These are phyloP conservation scores for Ophiorrhiza pumila DNA, from an alignment of 257 asterid species.

Conservation along the genomic window DNA sequence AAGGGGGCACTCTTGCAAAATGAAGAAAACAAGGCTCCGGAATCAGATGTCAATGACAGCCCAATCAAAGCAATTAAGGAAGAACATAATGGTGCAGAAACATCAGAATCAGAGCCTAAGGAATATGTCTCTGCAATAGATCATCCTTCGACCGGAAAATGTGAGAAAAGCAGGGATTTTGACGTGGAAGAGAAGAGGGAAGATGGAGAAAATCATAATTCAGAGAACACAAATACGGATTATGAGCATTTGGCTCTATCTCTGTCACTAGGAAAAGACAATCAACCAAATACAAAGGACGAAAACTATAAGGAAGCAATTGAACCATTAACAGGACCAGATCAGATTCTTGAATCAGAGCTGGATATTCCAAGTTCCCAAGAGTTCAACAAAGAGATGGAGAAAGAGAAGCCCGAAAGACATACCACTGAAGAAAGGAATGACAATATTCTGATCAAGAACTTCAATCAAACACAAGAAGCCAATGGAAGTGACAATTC, in stretches of 20 bases:
- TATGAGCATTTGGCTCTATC: background rate
- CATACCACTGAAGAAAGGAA: background rate
- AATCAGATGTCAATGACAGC: background rate
- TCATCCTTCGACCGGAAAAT: background rate
- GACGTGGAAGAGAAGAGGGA: background rate
- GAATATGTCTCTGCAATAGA: background rate
- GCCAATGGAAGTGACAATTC: background rate
- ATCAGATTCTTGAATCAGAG: background rate
- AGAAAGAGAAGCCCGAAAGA: background rate
- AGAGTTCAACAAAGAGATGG: background rate
- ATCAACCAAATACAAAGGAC: background rate
- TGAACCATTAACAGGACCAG: background rate
- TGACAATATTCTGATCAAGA: background rate
- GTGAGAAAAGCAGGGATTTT: conserved; percentile 9
- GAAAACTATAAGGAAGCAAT: background rate
- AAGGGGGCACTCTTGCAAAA: conserved; percentile 9
- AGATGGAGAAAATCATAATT: background rate
- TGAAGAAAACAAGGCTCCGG: conserved; percentile 4
- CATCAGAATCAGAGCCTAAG: conserved; percentile 5
- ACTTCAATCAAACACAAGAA: background rate
- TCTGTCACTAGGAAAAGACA: background rate
- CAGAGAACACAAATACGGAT: background rate
- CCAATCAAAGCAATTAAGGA: background rate
- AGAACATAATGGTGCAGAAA: background rate
- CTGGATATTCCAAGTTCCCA: background rate